These are phyloP conservation scores for Claviceps quebecensis DNA, from an alignment of 2,329 filamentous ascomycete species.

Conservation along the genomic window DNA sequence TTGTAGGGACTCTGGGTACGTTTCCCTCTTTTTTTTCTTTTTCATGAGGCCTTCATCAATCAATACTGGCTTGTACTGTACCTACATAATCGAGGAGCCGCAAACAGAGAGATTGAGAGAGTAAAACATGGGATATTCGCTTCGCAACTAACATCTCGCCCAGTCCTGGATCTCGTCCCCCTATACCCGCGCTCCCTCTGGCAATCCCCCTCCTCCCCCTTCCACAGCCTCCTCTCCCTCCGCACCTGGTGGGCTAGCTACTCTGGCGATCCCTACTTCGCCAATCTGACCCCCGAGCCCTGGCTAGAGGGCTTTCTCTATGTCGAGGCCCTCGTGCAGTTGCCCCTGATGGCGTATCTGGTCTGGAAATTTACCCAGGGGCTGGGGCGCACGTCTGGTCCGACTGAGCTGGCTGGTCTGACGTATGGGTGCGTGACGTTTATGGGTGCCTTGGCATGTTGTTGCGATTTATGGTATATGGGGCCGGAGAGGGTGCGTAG, in stretches of 20 bases:
- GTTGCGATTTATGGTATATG: slow-evolving; percentile 36
- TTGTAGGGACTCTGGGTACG: slow-evolving; percentile 24
- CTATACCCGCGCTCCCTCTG: slow-evolving; percentile 37
- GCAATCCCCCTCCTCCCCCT: slow-evolving; percentile 24
- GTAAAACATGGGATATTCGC: not conserved
- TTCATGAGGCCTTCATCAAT: no score
- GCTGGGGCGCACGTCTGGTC: slow-evolving; percentile 19
- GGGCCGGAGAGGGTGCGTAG: slow-evolving; percentile 23
- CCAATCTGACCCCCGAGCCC: slow-evolving; percentile 20
- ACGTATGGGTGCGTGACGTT: slow-evolving; percentile 37
- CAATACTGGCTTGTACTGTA: no score
- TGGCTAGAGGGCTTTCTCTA: slow-evolving; percentile 39
- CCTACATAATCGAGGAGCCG: not conserved
- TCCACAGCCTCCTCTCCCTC: slow-evolving; percentile 32
- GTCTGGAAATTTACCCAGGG: slow-evolving; percentile 24
- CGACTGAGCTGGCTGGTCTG: slow-evolving; percentile 35
- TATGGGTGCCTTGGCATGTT: slow-evolving; percentile 37
- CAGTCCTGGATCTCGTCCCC: slow-evolving; percentile 39
- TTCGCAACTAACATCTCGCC: not conserved
- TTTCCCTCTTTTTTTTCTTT: not conserved
- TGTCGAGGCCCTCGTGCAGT: slow-evolving; percentile 35
- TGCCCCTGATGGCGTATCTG: slow-evolving; percentile 37
- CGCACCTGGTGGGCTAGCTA: slow-evolving; percentile 31
- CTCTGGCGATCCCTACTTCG: slow-evolving; percentile 41
- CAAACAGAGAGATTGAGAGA: not conserved